phyloP scores from a whole-genome alignment of 2,329 filamentous ascomycete genomes.

The Lachnum nothofagi region DNA sequence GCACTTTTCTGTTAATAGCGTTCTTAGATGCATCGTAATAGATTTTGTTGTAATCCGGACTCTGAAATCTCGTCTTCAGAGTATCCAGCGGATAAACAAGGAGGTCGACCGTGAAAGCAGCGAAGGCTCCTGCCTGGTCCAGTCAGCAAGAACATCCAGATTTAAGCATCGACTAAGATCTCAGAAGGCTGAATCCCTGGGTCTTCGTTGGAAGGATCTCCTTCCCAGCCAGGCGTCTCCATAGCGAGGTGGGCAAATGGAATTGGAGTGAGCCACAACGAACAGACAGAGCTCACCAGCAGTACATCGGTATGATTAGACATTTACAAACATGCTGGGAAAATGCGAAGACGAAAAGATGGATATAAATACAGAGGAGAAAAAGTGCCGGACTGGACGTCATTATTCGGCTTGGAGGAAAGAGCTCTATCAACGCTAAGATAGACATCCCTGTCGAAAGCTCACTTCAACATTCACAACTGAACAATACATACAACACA shows the following conservation, averaged over 20 bases:
- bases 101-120: conserved; percentile 80
- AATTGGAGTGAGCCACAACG: neutral
- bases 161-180: too few species aligned
- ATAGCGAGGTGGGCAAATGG: too few species aligned
- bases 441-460: conserved; percentile 15
- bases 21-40: conserved; percentile 56
- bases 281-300: conserved; percentile 40
- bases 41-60: conserved; percentile 64
- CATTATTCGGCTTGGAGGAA: neutral
- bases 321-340: conserved; percentile 34
- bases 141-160: conserved; percentile 9
- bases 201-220: too few species aligned
- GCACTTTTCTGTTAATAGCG: conserved; percentile 47
- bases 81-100: conserved; percentile 77
- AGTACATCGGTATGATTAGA: conserved; percentile 51
- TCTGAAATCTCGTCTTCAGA: conserved; percentile 80
- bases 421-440: conserved; percentile 4
- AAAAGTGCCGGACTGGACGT: neutral
- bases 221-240: too few species aligned
- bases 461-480: conserved; percentile 1
- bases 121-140: conserved; percentile 70
- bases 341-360: conserved; percentile 1
- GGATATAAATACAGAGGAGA: neutral
- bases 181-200: too few species aligned
- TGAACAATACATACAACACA: neutral